Evolutionary conservation across 2,329 filamentous ascomycete genomes (phyloP).

Genomic region (Coleophoma eucalyptorum): DNA sequence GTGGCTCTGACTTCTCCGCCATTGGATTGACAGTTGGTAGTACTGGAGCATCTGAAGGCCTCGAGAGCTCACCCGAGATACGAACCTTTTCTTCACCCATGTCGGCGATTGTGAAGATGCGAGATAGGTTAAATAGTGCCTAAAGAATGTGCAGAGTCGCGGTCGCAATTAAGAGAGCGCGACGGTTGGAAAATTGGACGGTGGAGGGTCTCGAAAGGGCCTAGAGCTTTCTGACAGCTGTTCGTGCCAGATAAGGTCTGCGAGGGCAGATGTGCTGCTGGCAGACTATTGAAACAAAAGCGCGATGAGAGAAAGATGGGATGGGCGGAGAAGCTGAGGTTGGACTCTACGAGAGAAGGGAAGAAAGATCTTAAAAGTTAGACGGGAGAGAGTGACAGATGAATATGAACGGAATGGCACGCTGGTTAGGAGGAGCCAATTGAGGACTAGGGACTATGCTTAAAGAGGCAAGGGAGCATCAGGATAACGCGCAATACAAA

Average conservation of each 20-base stretch:
- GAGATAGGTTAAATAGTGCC: slow-evolving; percentile 12
- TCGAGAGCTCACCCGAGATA: slow-evolving; percentile 71
- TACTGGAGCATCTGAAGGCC: slow-evolving; percentile 53
- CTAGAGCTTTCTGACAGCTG: too few relatives aligned
- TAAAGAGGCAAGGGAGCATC: too few relatives aligned
- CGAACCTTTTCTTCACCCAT: slow-evolving; percentile 81
- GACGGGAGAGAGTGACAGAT: slow-evolving; percentile 2
- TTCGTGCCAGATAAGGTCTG: too few relatives aligned
- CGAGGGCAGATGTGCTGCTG: too few relatives aligned
- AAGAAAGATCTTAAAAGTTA: background rate
- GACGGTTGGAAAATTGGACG: background rate
- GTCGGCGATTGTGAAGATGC: slow-evolving; percentile 27
- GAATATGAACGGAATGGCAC: too few relatives aligned
- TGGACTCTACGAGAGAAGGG: slow-evolving; percentile 5
- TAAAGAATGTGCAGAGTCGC: slow-evolving; percentile 1
- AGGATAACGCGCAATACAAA: too few relatives aligned
- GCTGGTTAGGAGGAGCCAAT: too few relatives aligned
- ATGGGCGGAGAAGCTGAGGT: background rate
- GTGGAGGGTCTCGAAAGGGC: too few relatives aligned
- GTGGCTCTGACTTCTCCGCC: slow-evolving; percentile 63
- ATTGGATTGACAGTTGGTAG: slow-evolving; percentile 74
- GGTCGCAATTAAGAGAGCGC: slow-evolving; percentile 13
- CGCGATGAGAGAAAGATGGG: too few relatives aligned
- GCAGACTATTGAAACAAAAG: too few relatives aligned
- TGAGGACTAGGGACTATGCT: too few relatives aligned